Percentiles rank a stretch among this genome's conserved stretches.
phyloP scores from a whole-genome alignment of 2,329 filamentous ascomycete genomes.

The Colletotrichum scovillei region DNA sequence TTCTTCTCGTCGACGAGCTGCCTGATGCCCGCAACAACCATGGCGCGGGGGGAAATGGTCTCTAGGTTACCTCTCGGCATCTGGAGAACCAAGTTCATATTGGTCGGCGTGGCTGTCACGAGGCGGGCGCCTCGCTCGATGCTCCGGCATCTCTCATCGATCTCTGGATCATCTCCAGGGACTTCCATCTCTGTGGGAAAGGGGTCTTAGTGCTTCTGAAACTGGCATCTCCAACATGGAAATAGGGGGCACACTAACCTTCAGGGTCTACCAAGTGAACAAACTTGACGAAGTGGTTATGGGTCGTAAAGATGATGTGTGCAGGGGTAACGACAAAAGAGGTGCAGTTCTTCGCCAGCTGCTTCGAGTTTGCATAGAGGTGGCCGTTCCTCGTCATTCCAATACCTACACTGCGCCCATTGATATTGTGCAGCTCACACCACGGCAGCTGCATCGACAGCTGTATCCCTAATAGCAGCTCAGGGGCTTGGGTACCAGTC shows the following conservation, averaged over 20 bases:
- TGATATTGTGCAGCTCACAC: conserved; percentile 49
- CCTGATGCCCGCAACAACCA: conserved; percentile 92
- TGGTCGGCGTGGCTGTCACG: conserved; percentile 89
- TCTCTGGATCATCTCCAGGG: conserved; percentile 88
- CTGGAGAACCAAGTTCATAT: conserved; percentile 87
- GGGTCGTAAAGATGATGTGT: conserved; percentile 93
- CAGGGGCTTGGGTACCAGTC: conserved; percentile 29
- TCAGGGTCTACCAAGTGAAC: conserved; percentile 79
- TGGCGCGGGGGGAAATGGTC: conserved; percentile 91
- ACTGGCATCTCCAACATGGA: too few relatives aligned
- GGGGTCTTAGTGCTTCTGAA: conserved; percentile 36
- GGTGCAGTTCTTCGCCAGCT: conserved; percentile 87
- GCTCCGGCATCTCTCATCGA: conserved; percentile 89
- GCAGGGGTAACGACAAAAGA: conserved; percentile 85
- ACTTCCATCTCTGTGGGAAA: conserved; percentile 75
- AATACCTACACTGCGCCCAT: conserved; percentile 52
- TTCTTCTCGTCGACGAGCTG: conserved; percentile 82
- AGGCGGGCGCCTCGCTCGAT: conserved; percentile 91
- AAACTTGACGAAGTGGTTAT: conserved; percentile 93
- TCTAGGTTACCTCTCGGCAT: conserved; percentile 97
- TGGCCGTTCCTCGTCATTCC: conserved; percentile 82
- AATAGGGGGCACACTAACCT: conserved; percentile 57
- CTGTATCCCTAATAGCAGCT: conserved; percentile 20
- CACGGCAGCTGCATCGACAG: conserved; percentile 59
- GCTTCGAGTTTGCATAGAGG: conserved; percentile 80